Percentiles rank a stretch among this genome's conserved stretches.
Evolutionary conservation across 345 rosid species (phyloP).

Genomic region (Syzygium grande): DNA sequence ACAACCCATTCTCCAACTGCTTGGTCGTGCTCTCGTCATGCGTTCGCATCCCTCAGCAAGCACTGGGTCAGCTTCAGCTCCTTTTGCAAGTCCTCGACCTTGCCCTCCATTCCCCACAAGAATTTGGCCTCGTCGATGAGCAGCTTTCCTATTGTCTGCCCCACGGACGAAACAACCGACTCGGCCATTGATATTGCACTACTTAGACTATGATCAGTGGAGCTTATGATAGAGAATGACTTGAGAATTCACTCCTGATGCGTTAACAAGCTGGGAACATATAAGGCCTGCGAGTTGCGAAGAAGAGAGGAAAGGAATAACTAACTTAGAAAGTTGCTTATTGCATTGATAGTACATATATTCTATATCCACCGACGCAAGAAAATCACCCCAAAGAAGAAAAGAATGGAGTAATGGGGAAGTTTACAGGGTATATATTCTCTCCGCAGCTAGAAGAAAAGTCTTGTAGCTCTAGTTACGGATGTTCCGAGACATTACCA

Average conservation of each 20-base stretch:
- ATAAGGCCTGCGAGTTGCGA: not conserved
- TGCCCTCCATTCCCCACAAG: not conserved
- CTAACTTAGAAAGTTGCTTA: not conserved
- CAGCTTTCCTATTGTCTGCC: not conserved
- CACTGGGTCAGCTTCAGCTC: constrained; percentile 1
- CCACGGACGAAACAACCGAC: not conserved
- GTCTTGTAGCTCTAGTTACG: not conserved
- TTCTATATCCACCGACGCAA: not conserved
- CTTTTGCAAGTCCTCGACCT: not conserved
- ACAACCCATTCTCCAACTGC: not conserved
- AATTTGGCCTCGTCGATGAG: constrained; percentile 3
- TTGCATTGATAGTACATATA: not conserved
- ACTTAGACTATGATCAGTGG: not conserved
- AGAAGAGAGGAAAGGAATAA: not conserved
- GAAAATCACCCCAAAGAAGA: not conserved
- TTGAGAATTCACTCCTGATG: not conserved
- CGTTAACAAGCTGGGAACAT: not conserved
- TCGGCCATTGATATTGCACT: constrained; percentile 2
- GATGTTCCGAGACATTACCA: too few species aligned
- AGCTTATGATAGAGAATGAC: not conserved
- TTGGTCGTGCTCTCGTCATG: accelerated
- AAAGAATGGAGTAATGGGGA: not conserved
- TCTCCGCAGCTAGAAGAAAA: not conserved
- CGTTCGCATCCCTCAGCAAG: constrained; percentile 4
- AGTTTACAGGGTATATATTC: not conserved